phyloP scores from a whole-genome alignment of 495 filamentous ascomycete genomes.

The Pyrenula aspistea region DNA sequence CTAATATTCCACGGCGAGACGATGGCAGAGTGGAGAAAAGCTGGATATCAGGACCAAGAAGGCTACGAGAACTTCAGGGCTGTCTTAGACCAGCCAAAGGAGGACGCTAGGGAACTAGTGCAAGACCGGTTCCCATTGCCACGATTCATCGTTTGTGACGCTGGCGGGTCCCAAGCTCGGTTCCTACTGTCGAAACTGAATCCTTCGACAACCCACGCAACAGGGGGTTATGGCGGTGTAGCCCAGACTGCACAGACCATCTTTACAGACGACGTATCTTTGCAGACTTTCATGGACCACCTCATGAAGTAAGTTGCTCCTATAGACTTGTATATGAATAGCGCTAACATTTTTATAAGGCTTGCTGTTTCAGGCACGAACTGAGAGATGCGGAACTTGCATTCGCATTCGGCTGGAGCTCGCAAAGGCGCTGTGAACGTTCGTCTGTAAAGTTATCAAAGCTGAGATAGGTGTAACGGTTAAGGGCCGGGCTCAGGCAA shows the following conservation, averaged over 20 bases:
- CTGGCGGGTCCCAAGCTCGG: conserved; percentile 92
- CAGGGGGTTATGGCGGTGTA: conserved; percentile 79
- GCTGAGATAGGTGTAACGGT: no score
- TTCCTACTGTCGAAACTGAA: conserved; percentile 98
- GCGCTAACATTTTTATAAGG: conserved; percentile 28
- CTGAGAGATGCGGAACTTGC: no score
- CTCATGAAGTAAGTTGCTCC: conserved; percentile 79
- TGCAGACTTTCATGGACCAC: conserved; percentile 99
- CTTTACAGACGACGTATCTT: conserved; percentile 96
- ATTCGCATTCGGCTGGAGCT: no score
- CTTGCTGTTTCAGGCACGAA: conserved; percentile 53
- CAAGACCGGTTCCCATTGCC: conserved; percentile 94
- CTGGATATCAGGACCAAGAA: conserved; percentile 95
- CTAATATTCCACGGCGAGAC: conserved; percentile 98
- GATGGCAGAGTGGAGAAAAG: conserved; percentile 96
- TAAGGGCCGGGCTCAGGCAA: no score
- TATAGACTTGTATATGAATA: background rate
- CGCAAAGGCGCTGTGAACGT: no score
- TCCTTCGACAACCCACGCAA: conserved; percentile 95
- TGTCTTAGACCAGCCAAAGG: conserved; percentile 89
- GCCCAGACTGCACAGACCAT: conserved; percentile 92
- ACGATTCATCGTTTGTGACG: conserved; percentile 97
- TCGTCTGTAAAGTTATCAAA: no score
- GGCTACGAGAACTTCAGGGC: conserved; percentile 93
- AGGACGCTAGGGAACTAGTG: conserved; percentile 94